These are phyloP conservation scores for Cardiosporidium cionae DNA, from an alignment of 169 alveolate genomes.

Conservation along the genomic window DNA sequence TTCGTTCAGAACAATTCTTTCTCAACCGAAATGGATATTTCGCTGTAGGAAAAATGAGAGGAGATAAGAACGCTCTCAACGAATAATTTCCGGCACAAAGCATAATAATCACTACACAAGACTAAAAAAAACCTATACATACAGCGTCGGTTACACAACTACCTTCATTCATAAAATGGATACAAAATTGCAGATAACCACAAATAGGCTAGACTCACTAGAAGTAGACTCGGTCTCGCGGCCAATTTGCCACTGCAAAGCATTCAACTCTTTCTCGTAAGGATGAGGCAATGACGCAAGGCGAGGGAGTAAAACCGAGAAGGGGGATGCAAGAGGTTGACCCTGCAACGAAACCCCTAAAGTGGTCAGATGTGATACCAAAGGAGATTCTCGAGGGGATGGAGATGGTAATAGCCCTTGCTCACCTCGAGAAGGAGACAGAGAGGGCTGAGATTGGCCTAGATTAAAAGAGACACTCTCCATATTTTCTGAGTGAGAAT, in stretches of 20 bases:
- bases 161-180: too few species aligned
- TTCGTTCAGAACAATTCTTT: too few species aligned
- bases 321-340: too few species aligned
- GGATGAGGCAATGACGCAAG: conserved; percentile 28
- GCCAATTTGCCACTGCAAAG: conserved; percentile 1
- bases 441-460: background rate
- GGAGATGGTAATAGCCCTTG: background rate
- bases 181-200: background rate
- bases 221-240: too few species aligned
- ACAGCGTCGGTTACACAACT: too few species aligned
- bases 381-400: background rate
- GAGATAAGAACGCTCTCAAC: background rate
- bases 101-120: too few species aligned
- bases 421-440: background rate
- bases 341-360: background rate
- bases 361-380: background rate
- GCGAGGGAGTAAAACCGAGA: too few species aligned
- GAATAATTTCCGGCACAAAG: background rate
- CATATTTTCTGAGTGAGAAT: background rate
- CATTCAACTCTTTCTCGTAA: conserved; percentile 22
- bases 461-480: background rate
- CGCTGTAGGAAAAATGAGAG: background rate
- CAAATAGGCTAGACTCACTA: background rate
- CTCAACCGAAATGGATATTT: too few species aligned
- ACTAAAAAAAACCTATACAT: too few species aligned